These are phyloP conservation scores for Aspergillus brunneoviolaceus DNA, from an alignment of 2,329 filamentous ascomycete species.

Conservation along the genomic window DNA sequence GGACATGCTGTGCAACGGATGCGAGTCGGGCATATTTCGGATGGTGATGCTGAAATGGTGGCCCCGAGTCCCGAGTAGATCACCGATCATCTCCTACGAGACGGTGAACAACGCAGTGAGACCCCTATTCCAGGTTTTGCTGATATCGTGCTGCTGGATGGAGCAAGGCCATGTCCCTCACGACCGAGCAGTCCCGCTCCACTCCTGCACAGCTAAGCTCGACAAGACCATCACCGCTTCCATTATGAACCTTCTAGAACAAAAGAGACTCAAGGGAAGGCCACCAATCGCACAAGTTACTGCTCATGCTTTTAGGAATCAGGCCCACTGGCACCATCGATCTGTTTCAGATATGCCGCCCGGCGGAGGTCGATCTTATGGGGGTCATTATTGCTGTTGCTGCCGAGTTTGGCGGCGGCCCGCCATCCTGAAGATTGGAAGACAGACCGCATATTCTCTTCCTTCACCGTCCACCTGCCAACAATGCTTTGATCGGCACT, in stretches of 20 bases:
- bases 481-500: background rate
- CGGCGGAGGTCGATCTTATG: background rate
- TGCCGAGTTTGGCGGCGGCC: background rate
- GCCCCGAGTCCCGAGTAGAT: constrained; percentile 50
- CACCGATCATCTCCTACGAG: constrained; percentile 26
- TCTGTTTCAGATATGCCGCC: constrained; percentile 2
- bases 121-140: constrained; percentile 22
- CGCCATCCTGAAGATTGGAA: background rate
- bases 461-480: background rate
- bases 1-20: constrained; percentile 43
- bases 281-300: background rate
- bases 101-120: constrained; percentile 32
- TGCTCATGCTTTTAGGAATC: background rate
- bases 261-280: background rate
- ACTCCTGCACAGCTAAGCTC: background rate
- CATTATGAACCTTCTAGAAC: background rate
- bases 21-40: constrained; percentile 62
- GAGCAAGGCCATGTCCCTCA: background rate
- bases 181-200: background rate
- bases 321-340: constrained; percentile 1
- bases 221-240: background rate
- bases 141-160: background rate
- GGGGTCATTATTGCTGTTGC: background rate
- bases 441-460: background rate
- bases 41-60: constrained; percentile 57